A percentile compares a stretch with the other conserved stretches of the same genome.
Conservation (phyloP, 495 filamentous ascomycete genomes). For the Talaromyces trachyspermus region DNA sequence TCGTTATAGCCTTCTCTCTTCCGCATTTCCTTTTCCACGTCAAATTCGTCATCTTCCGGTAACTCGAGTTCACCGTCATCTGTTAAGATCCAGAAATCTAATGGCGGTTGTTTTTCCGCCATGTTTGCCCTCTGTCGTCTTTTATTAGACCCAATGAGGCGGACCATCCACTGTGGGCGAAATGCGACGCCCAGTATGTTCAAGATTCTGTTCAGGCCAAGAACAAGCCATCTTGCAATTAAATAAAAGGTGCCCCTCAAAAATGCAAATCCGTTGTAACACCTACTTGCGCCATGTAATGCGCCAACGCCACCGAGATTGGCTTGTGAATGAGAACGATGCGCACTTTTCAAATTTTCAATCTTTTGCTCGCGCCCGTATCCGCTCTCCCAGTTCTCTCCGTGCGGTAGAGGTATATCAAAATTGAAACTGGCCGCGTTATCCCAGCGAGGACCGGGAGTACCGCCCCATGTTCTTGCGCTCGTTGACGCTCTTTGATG, state of each 20-base stretch:
- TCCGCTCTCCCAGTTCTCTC: constrained; percentile 45
- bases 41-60: constrained; percentile 54
- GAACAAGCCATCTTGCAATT: constrained; percentile 49
- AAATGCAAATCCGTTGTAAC: constrained; percentile 66
- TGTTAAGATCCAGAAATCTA: constrained; percentile 55
- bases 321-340: constrained; percentile 31
- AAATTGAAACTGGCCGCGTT: constrained; percentile 25
- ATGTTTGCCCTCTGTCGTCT: constrained; percentile 11
- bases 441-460: constrained; percentile 23
- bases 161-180: constrained; percentile 57
- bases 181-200: constrained; percentile 51
- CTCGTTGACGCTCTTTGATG: constrained; percentile 18
- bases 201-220: constrained; percentile 47
- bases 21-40: constrained; percentile 69
- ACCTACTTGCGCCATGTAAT: constrained; percentile 62
- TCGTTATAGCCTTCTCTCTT: constrained; percentile 39
- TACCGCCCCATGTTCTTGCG: constrained; percentile 18
- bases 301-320: constrained; percentile 65
- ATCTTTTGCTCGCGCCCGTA: constrained; percentile 61
- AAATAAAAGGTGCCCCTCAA: constrained; percentile 65
- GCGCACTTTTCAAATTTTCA: constrained; percentile 33
- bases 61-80: constrained; percentile 49
- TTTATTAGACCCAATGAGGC: constrained; percentile 16
- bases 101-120: constrained; percentile 18
- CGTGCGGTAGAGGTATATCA: constrained; percentile 23